phyloP scores from a whole-genome alignment of 768 basidiomycete genomes.

The Basidioascus undulatus region DNA sequence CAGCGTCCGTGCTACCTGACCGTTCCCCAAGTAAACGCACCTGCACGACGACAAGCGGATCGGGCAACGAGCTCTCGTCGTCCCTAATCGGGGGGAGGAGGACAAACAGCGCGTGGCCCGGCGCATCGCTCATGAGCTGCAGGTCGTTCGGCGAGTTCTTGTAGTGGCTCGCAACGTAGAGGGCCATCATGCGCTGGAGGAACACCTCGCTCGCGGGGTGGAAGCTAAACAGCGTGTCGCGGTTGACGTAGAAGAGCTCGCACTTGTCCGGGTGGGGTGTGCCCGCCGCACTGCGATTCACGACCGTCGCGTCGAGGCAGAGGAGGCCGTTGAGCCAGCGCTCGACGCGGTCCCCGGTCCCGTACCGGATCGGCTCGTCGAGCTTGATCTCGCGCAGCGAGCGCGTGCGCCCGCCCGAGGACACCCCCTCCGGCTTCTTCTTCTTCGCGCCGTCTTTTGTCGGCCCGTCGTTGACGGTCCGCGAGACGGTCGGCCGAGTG shows the following conservation, averaged over 20 bases:
- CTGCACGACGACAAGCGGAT: conserved; percentile 84
- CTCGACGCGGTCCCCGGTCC: conserved; percentile 64
- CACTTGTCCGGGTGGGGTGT: conserved; percentile 84
- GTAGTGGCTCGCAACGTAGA: conserved; percentile 94
- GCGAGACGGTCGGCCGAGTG: conserved; percentile 51
- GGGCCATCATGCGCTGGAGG: conserved; percentile 91
- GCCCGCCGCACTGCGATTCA: conserved; percentile 30
- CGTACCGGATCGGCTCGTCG: conserved; percentile 82
- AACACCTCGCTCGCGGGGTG: conserved; percentile 95
- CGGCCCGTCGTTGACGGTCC: conserved; percentile 13
- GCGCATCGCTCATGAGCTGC: conserved; percentile 90
- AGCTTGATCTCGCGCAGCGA: conserved; percentile 81
- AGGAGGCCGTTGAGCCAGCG: conserved; percentile 77
- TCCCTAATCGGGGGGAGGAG: conserved; percentile 77
- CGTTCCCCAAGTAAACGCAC: no score
- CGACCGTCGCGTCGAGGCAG: conserved; percentile 65
- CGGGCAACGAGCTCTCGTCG: conserved; percentile 71
- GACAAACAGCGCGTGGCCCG: conserved; percentile 89
- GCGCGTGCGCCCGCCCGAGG: conserved; percentile 27
- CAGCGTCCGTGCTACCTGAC: no score
- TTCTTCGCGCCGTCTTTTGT: conserved; percentile 7
- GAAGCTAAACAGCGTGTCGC: conserved; percentile 90
- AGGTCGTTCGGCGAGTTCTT: conserved; percentile 98
- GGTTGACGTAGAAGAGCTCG: conserved; percentile 81
- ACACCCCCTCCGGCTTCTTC: conserved; percentile 24